phyloP scores from a whole-genome alignment of 2,329 filamentous ascomycete species.

The Cladophialophora immunda region DNA sequence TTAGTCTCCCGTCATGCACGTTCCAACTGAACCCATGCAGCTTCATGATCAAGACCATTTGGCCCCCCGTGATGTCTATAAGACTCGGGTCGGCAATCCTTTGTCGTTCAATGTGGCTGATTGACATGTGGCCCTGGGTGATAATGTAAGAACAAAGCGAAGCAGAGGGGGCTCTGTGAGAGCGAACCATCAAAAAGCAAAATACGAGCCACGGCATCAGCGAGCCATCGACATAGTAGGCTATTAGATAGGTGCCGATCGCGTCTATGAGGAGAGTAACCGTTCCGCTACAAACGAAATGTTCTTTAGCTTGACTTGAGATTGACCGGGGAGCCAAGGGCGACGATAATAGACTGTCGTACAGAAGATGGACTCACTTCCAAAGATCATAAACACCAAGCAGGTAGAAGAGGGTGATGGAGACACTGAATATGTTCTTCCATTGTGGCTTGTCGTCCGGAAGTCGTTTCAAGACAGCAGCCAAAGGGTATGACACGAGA shows the following conservation, averaged over 20 bases:
- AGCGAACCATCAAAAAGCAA: conserved; percentile 27
- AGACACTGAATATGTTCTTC: conserved; percentile 89
- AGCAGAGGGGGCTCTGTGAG: not conserved
- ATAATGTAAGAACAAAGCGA: not conserved
- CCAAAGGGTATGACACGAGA: conserved; percentile 89
- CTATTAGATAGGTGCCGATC: conserved; percentile 81
- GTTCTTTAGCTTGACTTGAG: not conserved
- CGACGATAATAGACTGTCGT: not conserved
- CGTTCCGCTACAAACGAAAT: not conserved
- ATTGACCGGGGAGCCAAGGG: not conserved
- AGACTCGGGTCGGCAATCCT: conserved; percentile 69
- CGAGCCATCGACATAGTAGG: conserved; percentile 81
- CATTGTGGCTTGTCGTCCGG: conserved; percentile 82
- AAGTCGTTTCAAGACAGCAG: conserved; percentile 85
- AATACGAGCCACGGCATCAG: conserved; percentile 99
- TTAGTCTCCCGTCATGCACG: conserved; percentile 86
- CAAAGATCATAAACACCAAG: conserved; percentile 94
- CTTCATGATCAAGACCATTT: conserved; percentile 99
- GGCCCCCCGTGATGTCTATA: conserved; percentile 89
- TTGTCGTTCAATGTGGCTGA: conserved; percentile 87
- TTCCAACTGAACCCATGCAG: conserved; percentile 98
- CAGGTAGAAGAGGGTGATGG: conserved; percentile 85
- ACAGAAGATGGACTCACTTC: conserved; percentile 68
- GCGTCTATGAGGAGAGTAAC: conserved; percentile 81
- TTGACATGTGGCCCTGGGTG: conserved; percentile 89